Percentiles rank a stretch among this genome's conserved stretches.
Conservation (phyloP, 2,329 filamentous ascomycete species). For the Dryadomyces sulphureus region DNA sequence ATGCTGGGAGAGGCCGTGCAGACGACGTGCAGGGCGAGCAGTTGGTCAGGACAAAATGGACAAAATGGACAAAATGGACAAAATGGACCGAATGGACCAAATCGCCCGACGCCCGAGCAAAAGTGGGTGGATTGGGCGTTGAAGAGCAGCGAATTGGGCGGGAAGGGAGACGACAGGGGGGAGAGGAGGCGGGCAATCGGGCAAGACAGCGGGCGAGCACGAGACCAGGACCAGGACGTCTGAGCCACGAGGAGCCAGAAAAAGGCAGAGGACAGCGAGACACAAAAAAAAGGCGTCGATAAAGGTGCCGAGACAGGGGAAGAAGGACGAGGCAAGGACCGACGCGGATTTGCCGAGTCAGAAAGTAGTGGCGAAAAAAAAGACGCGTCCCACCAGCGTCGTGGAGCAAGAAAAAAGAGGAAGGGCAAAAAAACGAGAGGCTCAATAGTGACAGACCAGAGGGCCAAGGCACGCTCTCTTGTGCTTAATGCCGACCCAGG, state of each 20-base stretch:
- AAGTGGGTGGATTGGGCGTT: too few relatives aligned
- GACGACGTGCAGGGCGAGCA: not conserved
- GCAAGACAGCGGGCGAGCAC: not conserved
- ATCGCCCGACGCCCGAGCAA: too few relatives aligned
- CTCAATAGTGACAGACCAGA: not conserved
- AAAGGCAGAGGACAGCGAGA: not conserved
- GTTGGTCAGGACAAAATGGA: too few relatives aligned
- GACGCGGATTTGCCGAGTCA: not conserved
- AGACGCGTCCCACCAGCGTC: not conserved
- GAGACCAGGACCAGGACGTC: not conserved
- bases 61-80: too few relatives aligned
- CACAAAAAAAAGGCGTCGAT: not conserved
- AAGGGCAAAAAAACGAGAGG: not conserved
- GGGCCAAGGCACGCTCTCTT: not conserved
- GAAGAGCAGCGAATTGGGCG: too few relatives aligned
- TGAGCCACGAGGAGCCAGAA: not conserved
- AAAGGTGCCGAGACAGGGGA: not conserved
- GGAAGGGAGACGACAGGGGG: too few relatives aligned
- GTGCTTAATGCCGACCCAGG: not conserved
- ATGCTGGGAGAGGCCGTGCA: not conserved
- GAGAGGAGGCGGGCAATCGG: not conserved
- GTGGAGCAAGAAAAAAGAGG: not conserved
- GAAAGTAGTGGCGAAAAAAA: not conserved
- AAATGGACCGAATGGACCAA: too few relatives aligned
- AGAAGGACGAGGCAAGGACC: conserved; percentile 1